Evolutionary conservation across 768 basidiomycete species (phyloP).

Genomic region (Leccinum ochraceum): DNA sequence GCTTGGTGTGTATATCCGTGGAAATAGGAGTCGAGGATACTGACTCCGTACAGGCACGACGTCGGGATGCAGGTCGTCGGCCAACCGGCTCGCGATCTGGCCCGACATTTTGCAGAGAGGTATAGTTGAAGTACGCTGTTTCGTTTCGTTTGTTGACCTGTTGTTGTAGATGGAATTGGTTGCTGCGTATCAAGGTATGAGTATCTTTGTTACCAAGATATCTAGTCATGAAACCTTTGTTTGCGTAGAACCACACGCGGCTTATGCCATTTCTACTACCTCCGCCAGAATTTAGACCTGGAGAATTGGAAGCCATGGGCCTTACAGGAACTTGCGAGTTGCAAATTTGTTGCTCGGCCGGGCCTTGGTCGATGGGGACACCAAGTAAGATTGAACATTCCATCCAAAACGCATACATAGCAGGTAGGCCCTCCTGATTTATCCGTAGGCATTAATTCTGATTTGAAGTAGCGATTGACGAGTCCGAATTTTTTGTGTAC

Average conservation of each 20-base stretch:
- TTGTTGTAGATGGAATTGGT: constrained; percentile 80
- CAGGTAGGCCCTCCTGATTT: constrained; percentile 50
- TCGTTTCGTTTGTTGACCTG: constrained; percentile 7
- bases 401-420: constrained; percentile 91
- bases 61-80: constrained; percentile 95
- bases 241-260: constrained; percentile 79
- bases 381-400: constrained; percentile 83
- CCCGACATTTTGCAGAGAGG: constrained; percentile 94
- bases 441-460: background rate
- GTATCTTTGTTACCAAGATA: background rate
- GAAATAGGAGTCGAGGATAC: background rate
- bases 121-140: constrained; percentile 29
- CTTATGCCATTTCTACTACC: constrained; percentile 93
- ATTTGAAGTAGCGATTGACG: constrained; percentile 2
- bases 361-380: constrained; percentile 96
- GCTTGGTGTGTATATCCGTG: constrained; percentile 67
- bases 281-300: constrained; percentile 85
- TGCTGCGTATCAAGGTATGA: constrained; percentile 86
- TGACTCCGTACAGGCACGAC: constrained; percentile 72
- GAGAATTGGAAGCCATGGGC: constrained; percentile 75
- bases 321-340: constrained; percentile 96
- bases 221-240: background rate
- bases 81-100: constrained; percentile 92
- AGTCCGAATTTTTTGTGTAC: background rate
- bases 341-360: constrained; percentile 94